A percentile compares a stretch with the other conserved stretches of the same genome.
Conservation (phyloP, 2,329 filamentous ascomycete species). For the Trichophyton verrucosum region DNA sequence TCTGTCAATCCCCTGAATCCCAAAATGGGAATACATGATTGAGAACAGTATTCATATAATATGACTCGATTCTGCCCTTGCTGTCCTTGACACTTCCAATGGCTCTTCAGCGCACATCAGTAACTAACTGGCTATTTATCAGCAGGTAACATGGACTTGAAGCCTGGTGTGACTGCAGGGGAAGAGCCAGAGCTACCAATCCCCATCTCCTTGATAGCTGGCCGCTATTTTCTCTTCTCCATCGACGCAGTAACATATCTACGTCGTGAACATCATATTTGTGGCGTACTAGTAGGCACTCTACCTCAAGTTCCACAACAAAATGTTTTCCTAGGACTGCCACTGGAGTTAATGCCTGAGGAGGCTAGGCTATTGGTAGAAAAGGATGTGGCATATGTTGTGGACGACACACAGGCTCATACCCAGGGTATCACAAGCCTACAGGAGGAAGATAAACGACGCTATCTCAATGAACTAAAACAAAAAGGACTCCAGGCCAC, state of each 20-base stretch:
- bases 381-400: constrained; percentile 61
- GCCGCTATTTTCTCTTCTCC: constrained; percentile 82
- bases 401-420: constrained; percentile 67
- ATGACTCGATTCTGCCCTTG: constrained; percentile 16
- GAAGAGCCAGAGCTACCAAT: constrained; percentile 43
- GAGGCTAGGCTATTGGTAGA: constrained; percentile 74
- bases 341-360: constrained; percentile 80
- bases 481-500: constrained; percentile 43
- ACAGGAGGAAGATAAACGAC: constrained; percentile 44
- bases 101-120: constrained; percentile 6
- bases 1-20: constrained; percentile 77
- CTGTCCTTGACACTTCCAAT: constrained; percentile 11
- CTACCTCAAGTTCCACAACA: constrained; percentile 88
- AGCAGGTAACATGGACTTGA: neutral
- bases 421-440: constrained; percentile 48
- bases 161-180: constrained; percentile 13
- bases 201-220: constrained; percentile 67
- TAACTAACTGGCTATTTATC: neutral
- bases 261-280: constrained; percentile 69
- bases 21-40: constrained; percentile 17
- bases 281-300: constrained; percentile 73
- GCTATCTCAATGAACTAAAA: constrained; percentile 48
- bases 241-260: constrained; percentile 65
- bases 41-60: constrained; percentile 29
- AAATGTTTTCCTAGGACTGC: constrained; percentile 82